Evolutionary conservation across 2,329 filamentous ascomycete genomes (phyloP), one percentile per base, ranked within the genome.

Genomic region (Trichoderma gracile): DNA sequence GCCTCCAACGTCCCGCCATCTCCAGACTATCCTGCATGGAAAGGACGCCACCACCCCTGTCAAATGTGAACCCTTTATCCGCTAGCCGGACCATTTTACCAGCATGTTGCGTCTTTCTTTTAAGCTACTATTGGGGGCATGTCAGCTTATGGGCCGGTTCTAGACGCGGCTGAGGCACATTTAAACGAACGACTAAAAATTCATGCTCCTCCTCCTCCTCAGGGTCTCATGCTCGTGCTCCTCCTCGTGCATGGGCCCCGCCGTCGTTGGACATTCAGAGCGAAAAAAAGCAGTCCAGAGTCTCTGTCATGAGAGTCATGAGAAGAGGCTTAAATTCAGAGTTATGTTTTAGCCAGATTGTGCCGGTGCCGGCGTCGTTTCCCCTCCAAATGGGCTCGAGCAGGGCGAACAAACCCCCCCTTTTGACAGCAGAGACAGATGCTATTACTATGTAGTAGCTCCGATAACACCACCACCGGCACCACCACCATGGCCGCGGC

Each of bases 121-220:
- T 38, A 23, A 59, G 56, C 56, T 49, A 59, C 7, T 27, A n/a
- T 58, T 47, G 55, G 56, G 56, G 56, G 56, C 56, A 49, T 30
- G 56, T 59, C 56, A 59, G 56, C 56, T 59, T 59, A 50, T 49
- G 45, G 45, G n/a, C 30, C 33, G 21, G 46, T 50, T 59, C 56
- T 30, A 59, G 56, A 59, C 56, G 45, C 21, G 56, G 30, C 33
- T 59, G 56, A 59, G 19, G 56, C 40, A 23, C 19, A 50, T 19
- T 40, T 50, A 42, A 25, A 42, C 46, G 33, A 38, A 38, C 33
- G 33, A 38, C 33, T 14, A 38, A 14, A 14, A 5, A 14, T 14
- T 14, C 33, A 38, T 38, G 33, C 33, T 14, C 33, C 33, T 14
- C 33, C 14, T 38, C 12, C 33, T 14, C 33, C 33, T 14, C 33